Percentiles rank a stretch among this genome's conserved stretches.
These are phyloP conservation scores for Rhamnella rubrinervis DNA, from an alignment of 331 rosid genomes.

Conservation along the genomic window DNA sequence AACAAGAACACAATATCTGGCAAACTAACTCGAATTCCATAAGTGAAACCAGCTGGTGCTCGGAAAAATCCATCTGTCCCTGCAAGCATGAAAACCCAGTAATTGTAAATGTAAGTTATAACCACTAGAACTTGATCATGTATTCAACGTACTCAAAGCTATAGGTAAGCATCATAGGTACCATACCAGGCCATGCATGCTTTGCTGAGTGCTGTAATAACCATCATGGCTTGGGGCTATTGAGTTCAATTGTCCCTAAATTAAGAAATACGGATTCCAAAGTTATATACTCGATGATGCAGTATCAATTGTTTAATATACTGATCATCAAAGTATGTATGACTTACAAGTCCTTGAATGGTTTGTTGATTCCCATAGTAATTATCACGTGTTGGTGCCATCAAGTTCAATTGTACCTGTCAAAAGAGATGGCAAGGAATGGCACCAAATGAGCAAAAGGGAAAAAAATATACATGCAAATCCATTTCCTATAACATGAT, in stretches of 20 bases:
- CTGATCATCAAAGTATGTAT: conserved; percentile 2
- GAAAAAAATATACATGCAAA: not conserved
- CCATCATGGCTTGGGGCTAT: conserved; percentile 89
- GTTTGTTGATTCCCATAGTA: conserved; percentile 90
- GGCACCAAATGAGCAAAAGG: conserved; percentile 2
- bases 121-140: conserved; percentile 20
- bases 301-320: conserved; percentile 1
- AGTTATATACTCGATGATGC: conserved; percentile 12
- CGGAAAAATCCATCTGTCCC: conserved; percentile 97
- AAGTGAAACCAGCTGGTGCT: conserved; percentile 57
- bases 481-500: conserved; percentile 4
- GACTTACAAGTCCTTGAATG: conserved; percentile 86
- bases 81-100: conserved; percentile 42
- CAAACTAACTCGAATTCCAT: conserved; percentile 83
- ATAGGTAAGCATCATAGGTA: conserved; percentile 15
- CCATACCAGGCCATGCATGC: conserved; percentile 90
- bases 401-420: conserved; percentile 76
- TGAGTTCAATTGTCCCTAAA: conserved; percentile 85
- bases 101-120: conserved; percentile 16
- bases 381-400: conserved; percentile 95
- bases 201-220: conserved; percentile 76
- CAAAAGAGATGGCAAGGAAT: conserved; percentile 16
- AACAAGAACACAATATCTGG: conserved; percentile 10
- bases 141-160: conserved; percentile 25
- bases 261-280: conserved; percentile 21